Evolutionary conservation across 1,284 basidiomycete species (phyloP).

Genomic region (Trichosporon asahii): DNA sequence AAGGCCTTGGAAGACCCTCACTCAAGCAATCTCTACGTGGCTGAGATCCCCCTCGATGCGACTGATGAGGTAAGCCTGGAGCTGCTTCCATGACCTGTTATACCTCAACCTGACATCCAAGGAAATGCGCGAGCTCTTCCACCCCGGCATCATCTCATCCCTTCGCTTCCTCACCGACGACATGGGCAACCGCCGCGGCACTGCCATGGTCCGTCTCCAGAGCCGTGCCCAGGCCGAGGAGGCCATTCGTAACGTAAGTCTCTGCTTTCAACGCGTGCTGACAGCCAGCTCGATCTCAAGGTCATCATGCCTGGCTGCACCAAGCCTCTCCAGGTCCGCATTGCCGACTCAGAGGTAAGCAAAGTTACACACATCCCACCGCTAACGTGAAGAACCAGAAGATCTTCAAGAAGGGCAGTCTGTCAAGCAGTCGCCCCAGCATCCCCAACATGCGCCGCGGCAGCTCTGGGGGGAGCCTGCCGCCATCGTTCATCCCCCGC

Average conservation of each 20-base stretch:
- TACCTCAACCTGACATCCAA: slow-evolving; percentile 19
- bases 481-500: neutral
- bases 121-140: slow-evolving; percentile 32
- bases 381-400: slow-evolving; percentile 29
- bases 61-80: slow-evolving; percentile 31
- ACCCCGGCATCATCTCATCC: slow-evolving; percentile 33
- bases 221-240: slow-evolving; percentile 40
- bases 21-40: slow-evolving; percentile 44
- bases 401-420: slow-evolving; percentile 24
- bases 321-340: slow-evolving; percentile 36
- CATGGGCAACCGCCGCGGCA: slow-evolving; percentile 36
- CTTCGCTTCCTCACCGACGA: slow-evolving; percentile 36
- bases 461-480: neutral
- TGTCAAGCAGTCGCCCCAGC: neutral
- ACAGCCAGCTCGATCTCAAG: slow-evolving; percentile 34
- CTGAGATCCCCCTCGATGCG: slow-evolving; percentile 33
- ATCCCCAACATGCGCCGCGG: neutral
- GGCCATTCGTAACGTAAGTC: slow-evolving; percentile 33
- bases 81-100: neutral
- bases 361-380: too few species aligned
- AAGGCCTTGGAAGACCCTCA: slow-evolving; percentile 40
- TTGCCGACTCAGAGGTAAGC: slow-evolving; percentile 44
- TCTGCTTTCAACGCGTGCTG: neutral
- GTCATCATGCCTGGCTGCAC: slow-evolving; percentile 28
- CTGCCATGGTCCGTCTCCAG: slow-evolving; percentile 36